phyloP scores from a whole-genome alignment of 352 stramenopile species.

The Globisporangium barbulae region DNA sequence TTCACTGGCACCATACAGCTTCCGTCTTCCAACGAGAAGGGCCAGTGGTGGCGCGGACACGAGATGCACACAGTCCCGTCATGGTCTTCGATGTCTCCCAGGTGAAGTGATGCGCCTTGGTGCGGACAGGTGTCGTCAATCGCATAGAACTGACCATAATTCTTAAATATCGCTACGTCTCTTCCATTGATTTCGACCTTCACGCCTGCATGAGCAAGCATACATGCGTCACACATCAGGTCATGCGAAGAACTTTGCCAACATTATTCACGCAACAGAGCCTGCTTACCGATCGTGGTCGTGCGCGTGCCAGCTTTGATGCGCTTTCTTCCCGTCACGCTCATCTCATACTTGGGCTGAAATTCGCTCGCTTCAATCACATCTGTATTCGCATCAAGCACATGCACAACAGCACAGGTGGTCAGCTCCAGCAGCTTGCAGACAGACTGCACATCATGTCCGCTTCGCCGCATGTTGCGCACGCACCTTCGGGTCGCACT shows the following conservation, averaged over 20 bases:
- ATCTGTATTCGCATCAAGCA: slow-evolving; percentile 32
- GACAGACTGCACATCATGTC: neutral
- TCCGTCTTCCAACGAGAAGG: slow-evolving; percentile 75
- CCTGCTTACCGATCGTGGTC: slow-evolving; percentile 48
- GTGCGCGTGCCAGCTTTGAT: slow-evolving; percentile 62
- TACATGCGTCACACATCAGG: neutral
- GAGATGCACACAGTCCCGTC: slow-evolving; percentile 66
- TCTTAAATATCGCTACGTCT: slow-evolving; percentile 80
- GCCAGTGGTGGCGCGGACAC: slow-evolving; percentile 80
- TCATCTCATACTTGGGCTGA: slow-evolving; percentile 68
- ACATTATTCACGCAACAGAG: neutral
- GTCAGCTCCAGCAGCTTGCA: neutral
- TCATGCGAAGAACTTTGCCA: neutral
- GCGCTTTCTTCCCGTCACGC: slow-evolving; percentile 66
- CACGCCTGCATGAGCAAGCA: slow-evolving; percentile 29
- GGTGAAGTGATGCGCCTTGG: slow-evolving; percentile 69
- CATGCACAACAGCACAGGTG: neutral
- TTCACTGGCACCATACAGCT: slow-evolving; percentile 56
- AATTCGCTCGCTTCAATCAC: slow-evolving; percentile 73
- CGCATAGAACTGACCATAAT: slow-evolving; percentile 59
- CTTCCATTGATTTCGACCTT: slow-evolving; percentile 66
- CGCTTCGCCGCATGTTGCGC: neutral
- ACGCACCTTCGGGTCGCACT: slow-evolving; percentile 61
- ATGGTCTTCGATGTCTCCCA: slow-evolving; percentile 87
- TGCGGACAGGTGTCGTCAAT: slow-evolving; percentile 81